Base-by-base conservation (phyloP, 768 basidiomycete genomes). In the Hericium coralloides region DNA sequence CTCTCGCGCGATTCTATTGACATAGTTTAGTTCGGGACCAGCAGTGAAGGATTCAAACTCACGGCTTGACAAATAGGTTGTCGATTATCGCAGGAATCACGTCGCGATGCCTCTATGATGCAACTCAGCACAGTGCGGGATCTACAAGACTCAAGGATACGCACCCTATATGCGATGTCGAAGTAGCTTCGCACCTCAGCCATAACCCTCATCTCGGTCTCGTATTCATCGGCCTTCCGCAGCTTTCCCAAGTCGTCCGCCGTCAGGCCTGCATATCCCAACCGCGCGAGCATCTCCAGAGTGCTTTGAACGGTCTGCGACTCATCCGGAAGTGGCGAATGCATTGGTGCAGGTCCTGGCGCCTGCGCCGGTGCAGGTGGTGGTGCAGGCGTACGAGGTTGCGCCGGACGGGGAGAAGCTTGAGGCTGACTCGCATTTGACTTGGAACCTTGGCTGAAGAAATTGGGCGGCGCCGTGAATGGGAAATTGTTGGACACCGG, bases 171-270 rank as follows among this genome's bases (percentile, higher is more conserved):
- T 0, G 77, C 68, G 15, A 78, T 70, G 61, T 76, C 72, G 66
- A 74, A 78, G 60, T 78, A 78, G 15, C 76, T 76, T 8, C 71
- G 64, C 3, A 75, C 72, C 56, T 77, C 74, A 1, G 77, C 73
- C 71, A 74, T 74, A 8, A 75, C 70, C 17, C 66, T 55, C 26
- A 79, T 60, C 64, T 76, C 76, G 14, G 67, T 68, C 59, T 77
- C 76, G 56, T 68, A 78, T 45, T 70, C 64, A 59, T 76, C 72
- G 9, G 64, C 55, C 8, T 66, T 63, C 2, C 58, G 59, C 18
- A 78, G 64, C 56, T 69, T 68, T 4, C 64, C 66, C 4, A 77
- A 65, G 43, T 76, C 69, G 0, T 67, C 66, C 25, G 56, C 56
- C 1, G 56, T 64, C 20, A 72, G 37, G 12, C 51, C 31, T 7